Percentiles rank a stretch among this genome's conserved stretches.
Evolutionary conservation across 805 yeast species (phyloP).

Genomic region (Yarrowia osloensis): DNA sequence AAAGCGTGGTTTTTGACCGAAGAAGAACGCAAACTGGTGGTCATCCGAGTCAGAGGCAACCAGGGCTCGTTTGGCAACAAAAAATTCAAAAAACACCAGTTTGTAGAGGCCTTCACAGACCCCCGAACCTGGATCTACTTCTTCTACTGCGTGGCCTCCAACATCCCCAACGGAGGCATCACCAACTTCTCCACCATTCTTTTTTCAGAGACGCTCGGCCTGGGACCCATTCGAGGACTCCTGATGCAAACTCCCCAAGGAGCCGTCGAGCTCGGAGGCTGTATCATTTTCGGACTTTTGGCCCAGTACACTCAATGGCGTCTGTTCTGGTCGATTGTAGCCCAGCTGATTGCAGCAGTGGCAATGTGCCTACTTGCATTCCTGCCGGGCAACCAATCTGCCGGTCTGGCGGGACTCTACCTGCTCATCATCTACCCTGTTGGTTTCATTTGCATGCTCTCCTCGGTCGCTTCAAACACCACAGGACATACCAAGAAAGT

Average conservation of each 20-base stretch:
- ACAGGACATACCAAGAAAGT: slow-evolving; percentile 5
- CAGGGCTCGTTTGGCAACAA: slow-evolving; percentile 60
- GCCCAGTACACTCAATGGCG: slow-evolving; percentile 15
- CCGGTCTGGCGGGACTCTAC: slow-evolving; percentile 4
- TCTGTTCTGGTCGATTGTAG: slow-evolving; percentile 9
- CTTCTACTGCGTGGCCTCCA: slow-evolving; percentile 44
- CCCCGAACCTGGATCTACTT: slow-evolving; percentile 53
- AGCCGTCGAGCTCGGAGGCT: neutral
- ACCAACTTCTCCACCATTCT: slow-evolving; percentile 6
- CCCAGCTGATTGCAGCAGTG: slow-evolving; percentile 1
- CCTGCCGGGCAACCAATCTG: neutral
- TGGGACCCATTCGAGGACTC: neutral
- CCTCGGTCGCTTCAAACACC: slow-evolving; percentile 1
- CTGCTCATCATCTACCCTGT: slow-evolving; percentile 16
- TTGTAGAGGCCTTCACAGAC: slow-evolving; percentile 54
- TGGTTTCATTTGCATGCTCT: slow-evolving; percentile 3
- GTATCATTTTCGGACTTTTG: neutral
- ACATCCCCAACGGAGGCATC: slow-evolving; percentile 51
- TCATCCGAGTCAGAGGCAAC: slow-evolving; percentile 50
- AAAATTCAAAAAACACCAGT: slow-evolving; percentile 55
- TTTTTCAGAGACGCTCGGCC: neutral
- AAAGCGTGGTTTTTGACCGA: slow-evolving; percentile 16
- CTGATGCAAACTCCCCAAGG: slow-evolving; percentile 9
- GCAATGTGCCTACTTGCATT: slow-evolving; percentile 5
- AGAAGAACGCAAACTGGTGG: neutral